Conservation (phyloP, 2,329 filamentous ascomycete species). For the Thielaviopsis euricoi region DNA sequence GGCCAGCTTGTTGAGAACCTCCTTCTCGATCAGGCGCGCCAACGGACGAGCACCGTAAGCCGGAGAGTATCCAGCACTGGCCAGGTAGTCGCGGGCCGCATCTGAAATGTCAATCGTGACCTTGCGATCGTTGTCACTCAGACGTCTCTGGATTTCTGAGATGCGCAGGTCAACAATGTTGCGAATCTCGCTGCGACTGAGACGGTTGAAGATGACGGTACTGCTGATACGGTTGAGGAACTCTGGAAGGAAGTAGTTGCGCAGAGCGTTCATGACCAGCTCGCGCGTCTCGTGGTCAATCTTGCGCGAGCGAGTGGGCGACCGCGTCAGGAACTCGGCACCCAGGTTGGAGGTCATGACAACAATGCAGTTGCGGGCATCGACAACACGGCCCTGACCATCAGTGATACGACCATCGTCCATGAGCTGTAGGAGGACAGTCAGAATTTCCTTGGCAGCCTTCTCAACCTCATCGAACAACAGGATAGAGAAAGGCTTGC, state of each 20-base stretch:
- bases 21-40: slow-evolving; percentile 83
- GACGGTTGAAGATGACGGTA: slow-evolving; percentile 94
- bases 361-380: slow-evolving; percentile 95
- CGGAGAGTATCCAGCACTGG: slow-evolving; percentile 80
- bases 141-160: slow-evolving; percentile 74
- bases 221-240: slow-evolving; percentile 97
- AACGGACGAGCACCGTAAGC: slow-evolving; percentile 87
- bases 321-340: slow-evolving; percentile 78
- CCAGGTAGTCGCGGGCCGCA: slow-evolving; percentile 85
- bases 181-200: slow-evolving; percentile 77
- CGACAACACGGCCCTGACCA: slow-evolving; percentile 85
- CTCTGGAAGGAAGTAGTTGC: slow-evolving; percentile 93
- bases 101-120: slow-evolving; percentile 68
- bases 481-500: slow-evolving; percentile 92
- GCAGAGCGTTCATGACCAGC: slow-evolving; percentile 76
- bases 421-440: slow-evolving; percentile 97
- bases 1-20: slow-evolving; percentile 84
- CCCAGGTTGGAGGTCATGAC: slow-evolving; percentile 98
- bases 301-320: slow-evolving; percentile 59
- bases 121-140: slow-evolving; percentile 71
- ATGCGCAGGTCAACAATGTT: slow-evolving; percentile 90
- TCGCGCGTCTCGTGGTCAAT: slow-evolving; percentile 78
- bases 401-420: slow-evolving; percentile 97
- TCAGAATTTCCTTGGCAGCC: slow-evolving; percentile 92
- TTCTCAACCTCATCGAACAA: slow-evolving; percentile 98